Base-by-base conservation (phyloP, 805 yeast genomes). In the Wickerhamiella shivajii region DNA sequence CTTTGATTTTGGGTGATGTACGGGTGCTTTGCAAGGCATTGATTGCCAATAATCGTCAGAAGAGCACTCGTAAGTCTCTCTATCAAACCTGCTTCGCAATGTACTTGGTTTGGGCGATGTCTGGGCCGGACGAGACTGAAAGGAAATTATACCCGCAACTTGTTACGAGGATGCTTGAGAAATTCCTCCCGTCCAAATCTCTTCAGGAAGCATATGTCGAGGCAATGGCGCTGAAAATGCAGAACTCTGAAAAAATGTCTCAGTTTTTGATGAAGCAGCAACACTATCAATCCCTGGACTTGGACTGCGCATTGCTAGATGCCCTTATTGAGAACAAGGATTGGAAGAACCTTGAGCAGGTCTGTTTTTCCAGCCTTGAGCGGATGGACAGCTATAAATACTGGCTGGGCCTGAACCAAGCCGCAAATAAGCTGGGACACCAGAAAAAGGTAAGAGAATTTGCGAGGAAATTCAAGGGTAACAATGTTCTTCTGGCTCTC, bases 331-430 rank as follows among this genome's bases (percentile, higher is more conserved):
- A 53, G 11, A 20, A 53, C 6, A 56, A 64, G 33, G 43, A 61
- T 3, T 71, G 71, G 68, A 55, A 56, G 0, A 39, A 46, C 9
- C 52, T 81, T 10, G 60, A 46, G 40, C 51, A 59, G 0, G 56
- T 57, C 39, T 55, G 71, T 29, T 26, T 49, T 4, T 39, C 45
- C 3, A 59, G 70, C 10, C 50, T 83, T 21, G 56, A 63, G 12
- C 58, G 55, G 3, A 65, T 77, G 35, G 83, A 85, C 51, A 93
- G 84, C 51, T 85, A 71, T 61, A 67, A 69, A 37, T 70, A 83
- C 24, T 81, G 92, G 80, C 67, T 71, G 42, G 56, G 61, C 12
- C 53, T 67, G 31, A 62, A 70, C 14, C 55, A 60, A 28, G 57
- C 84, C 2, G 62, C 64, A 1, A 44, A 48, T 13, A 44, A 62